Base-by-base conservation (phyloP, 345 rosid species). In the Tarenaya hassleriana region DNA sequence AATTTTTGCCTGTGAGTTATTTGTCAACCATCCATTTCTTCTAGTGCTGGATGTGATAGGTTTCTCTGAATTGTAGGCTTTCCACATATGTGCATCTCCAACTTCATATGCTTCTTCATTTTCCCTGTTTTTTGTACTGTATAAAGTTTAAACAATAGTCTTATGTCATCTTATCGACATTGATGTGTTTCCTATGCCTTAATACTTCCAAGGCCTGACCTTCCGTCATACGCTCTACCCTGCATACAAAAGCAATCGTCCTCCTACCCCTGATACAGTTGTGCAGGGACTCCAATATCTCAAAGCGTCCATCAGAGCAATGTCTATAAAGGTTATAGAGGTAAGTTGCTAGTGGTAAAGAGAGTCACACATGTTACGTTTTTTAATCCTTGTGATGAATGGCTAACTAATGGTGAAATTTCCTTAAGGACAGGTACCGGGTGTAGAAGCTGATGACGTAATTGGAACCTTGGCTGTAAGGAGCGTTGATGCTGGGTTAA, bases 371-470 rank as follows among this genome's bases (percentile, higher is more conserved):
- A 41, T 20, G 33, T 56, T 4, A 39, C 41, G 16, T 58, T 44
- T 33, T 5, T 47, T 63, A 33, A 15, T 52, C 24, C 13, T 55
- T 45, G 11, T 10, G 69, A 13, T 7, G 66, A 11, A 50, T 54
- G 38, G n/a, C 44, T 67, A 40, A 63, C 48, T 68, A 49, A 68
- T 58, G 46, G 58, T 60, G 39, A 59, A 61, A 60, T 53, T 58
- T 52, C 44, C 39, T 15, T 17, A 33, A 74, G 62, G 71, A 54
- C 75, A 91, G 96, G 90, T 88, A 59, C 88, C 94, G 37, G 96
- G 98, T 51, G 98, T 92, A 56, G 98, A 92, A 81, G 98, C 98
- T 44, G 96, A 88, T 64, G 98, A 92, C 60, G 98, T 92, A 54
- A 84, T 92, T 61, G 98, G 98, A 55, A 88, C 98, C 16, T 64